Conservation (phyloP, 2,329 filamentous ascomycete genomes). For the Blastomyces parvus region DNA sequence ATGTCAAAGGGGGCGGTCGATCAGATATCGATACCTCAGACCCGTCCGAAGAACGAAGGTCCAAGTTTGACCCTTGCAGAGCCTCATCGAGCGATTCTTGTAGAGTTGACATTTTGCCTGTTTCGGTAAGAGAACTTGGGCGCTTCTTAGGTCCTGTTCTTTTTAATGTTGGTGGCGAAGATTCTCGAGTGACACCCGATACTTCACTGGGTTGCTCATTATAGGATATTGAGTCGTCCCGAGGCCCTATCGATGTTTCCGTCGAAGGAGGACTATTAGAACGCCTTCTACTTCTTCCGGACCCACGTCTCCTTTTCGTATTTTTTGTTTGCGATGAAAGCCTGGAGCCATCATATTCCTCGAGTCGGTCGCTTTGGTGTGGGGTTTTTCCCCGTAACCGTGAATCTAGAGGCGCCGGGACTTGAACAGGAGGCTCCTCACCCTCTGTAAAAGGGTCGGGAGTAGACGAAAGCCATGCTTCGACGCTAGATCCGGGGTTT, state of each 20-base stretch:
- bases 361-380: slow-evolving; percentile 4
- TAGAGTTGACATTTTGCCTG: slow-evolving; percentile 17
- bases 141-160: slow-evolving; percentile 19
- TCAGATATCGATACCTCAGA: slow-evolving; percentile 31
- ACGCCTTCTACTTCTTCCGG: background rate
- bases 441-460: slow-evolving; percentile 47
- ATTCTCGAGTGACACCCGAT: slow-evolving; percentile 12
- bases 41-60: slow-evolving; percentile 27
- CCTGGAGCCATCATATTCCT: background rate
- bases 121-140: slow-evolving; percentile 14
- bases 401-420: slow-evolving; percentile 35
- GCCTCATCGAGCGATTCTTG: slow-evolving; percentile 22
- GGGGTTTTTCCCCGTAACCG: slow-evolving; percentile 24
- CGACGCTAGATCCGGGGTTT: slow-evolving; percentile 44
- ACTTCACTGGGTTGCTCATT: slow-evolving; percentile 2
- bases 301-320: background rate
- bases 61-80: slow-evolving; percentile 20
- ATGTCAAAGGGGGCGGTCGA: slow-evolving; percentile 32
- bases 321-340: background rate
- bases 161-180: slow-evolving; percentile 20
- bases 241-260: background rate
- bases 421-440: slow-evolving; percentile 25
- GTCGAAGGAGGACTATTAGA: background rate
- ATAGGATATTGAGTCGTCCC: background rate
- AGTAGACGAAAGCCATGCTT: slow-evolving; percentile 52